Conservation (phyloP, 1,284 basidiomycete species). For the Cutaneotrichosporon cutaneum region DNA sequence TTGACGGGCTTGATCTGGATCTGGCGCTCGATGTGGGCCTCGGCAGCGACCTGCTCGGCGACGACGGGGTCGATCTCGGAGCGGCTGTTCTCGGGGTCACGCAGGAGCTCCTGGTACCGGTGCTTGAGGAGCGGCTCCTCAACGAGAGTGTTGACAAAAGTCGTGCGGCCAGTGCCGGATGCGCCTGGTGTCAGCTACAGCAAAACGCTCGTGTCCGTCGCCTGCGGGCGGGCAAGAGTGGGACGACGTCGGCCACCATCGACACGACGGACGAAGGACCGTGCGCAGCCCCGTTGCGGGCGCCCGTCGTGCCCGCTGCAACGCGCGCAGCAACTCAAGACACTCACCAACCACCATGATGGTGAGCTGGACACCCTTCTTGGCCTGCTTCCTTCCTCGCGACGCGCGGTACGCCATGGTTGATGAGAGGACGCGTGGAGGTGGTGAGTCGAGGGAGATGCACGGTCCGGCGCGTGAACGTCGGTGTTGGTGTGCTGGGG, state of each 20-base stretch:
- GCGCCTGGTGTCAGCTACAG: constrained; percentile 61
- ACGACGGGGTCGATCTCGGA: constrained; percentile 68
- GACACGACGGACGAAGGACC: neutral
- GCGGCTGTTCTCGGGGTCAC: constrained; percentile 63
- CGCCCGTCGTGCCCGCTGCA: neutral
- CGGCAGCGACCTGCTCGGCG: constrained; percentile 57
- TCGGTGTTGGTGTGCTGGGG: neutral
- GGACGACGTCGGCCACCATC: neutral
- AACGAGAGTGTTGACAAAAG: constrained; percentile 97
- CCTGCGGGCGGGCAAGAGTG: neutral
- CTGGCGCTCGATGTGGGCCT: constrained; percentile 91
- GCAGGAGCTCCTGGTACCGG: constrained; percentile 44
- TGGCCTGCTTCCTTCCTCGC: constrained; percentile 83
- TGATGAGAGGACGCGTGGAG: constrained; percentile 1
- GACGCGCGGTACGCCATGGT: constrained; percentile 64
- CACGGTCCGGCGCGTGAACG: constrained; percentile 16
- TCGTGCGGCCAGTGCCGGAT: constrained; percentile 93
- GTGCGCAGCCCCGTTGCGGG: constrained; percentile 1
- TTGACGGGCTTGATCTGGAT: constrained; percentile 95
- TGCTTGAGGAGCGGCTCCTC: constrained; percentile 80
- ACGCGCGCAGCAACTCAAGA: neutral
- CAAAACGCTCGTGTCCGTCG: too few relatives aligned
- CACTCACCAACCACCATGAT: constrained; percentile 84
- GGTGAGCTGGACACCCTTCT: constrained; percentile 96
- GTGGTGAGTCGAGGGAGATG: neutral